These are phyloP conservation scores for Pythium sukuiense DNA, from an alignment of 352 stramenopile genomes.

Conservation along the genomic window DNA sequence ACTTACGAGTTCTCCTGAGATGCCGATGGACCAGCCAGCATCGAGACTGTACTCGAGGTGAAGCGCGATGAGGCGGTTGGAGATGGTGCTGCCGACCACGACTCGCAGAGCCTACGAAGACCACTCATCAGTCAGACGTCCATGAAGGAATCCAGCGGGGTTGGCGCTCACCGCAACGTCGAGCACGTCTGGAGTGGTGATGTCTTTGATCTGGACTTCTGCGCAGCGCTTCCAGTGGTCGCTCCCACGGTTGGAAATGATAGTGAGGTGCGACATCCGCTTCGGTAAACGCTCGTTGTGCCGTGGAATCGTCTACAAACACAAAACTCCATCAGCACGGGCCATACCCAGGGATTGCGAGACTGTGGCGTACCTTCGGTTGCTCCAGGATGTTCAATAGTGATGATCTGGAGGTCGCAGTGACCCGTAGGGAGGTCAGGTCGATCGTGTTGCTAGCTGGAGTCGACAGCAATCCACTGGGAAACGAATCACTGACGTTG, in stretches of 20 bases:
- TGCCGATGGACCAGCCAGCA: constrained; percentile 30
- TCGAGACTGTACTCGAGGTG: constrained; percentile 37
- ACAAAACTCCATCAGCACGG: not conserved
- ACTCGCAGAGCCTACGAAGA: constrained; percentile 34
- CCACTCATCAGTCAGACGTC: not conserved
- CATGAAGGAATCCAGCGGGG: not conserved
- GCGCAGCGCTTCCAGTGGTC: constrained; percentile 12
- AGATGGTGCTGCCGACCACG: constrained; percentile 46
- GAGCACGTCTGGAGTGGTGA: constrained; percentile 30
- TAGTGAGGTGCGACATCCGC: constrained; percentile 6
- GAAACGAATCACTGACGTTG: not conserved
- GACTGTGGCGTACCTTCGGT: constrained; percentile 1
- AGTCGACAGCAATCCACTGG: not conserved
- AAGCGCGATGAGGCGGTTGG: constrained; percentile 32
- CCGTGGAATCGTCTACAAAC: not conserved
- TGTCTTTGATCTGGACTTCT: constrained; percentile 10
- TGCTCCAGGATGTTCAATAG: constrained; percentile 17
- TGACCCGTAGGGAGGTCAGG: constrained; percentile 23
- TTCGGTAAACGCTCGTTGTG: not conserved
- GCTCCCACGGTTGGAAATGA: constrained; percentile 1
- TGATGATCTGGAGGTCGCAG: constrained; percentile 13
- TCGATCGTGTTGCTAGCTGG: constrained; percentile 17
- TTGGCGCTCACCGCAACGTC: constrained; percentile 37
- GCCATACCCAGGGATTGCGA: not conserved
- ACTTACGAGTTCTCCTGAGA: constrained; percentile 49